These are phyloP conservation scores for Gnomoniopsis smithogilvyi DNA, from an alignment of 2,329 filamentous ascomycete genomes.

Conservation along the genomic window DNA sequence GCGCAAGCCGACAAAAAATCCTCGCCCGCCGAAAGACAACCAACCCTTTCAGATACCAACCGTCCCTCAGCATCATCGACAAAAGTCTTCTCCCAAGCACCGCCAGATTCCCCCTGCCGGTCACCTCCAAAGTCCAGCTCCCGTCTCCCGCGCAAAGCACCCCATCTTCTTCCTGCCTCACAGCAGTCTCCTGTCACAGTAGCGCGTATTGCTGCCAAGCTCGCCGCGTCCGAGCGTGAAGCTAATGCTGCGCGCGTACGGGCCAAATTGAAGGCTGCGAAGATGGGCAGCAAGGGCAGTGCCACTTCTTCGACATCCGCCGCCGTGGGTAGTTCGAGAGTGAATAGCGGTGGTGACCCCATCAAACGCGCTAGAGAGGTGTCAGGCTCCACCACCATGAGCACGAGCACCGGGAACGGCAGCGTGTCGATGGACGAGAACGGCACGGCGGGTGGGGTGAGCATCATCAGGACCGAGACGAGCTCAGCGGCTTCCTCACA, in stretches of 20 bases:
- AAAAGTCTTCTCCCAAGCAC: constrained; percentile 2
- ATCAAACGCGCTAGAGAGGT: constrained; percentile 11
- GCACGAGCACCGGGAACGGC: not conserved
- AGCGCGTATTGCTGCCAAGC: constrained; percentile 60
- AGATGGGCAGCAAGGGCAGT: constrained; percentile 28
- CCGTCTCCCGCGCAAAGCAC: constrained; percentile 32
- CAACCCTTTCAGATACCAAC: constrained; percentile 14
- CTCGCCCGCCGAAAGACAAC: constrained; percentile 17
- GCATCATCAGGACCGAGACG: not conserved
- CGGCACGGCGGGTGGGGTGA: not conserved
- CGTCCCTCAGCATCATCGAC: not conserved
- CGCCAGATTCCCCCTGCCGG: constrained; percentile 20
- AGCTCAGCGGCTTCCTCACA: not conserved
- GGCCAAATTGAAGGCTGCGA: constrained; percentile 58
- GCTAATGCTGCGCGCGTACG: constrained; percentile 61
- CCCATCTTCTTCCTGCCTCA: constrained; percentile 29
- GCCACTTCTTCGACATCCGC: constrained; percentile 17
- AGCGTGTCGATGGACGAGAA: not conserved
- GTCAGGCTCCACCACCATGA: not conserved
- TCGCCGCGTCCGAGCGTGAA: constrained; percentile 61
- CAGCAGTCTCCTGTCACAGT: constrained; percentile 59
- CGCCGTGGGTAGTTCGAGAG: not conserved
- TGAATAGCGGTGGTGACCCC: constrained; percentile 4
- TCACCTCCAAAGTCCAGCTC: constrained; percentile 28
- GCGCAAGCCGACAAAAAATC: constrained; percentile 9